phyloP scores from a whole-genome alignment of 2,329 filamentous ascomycete genomes.

The Periconia digitata region DNA sequence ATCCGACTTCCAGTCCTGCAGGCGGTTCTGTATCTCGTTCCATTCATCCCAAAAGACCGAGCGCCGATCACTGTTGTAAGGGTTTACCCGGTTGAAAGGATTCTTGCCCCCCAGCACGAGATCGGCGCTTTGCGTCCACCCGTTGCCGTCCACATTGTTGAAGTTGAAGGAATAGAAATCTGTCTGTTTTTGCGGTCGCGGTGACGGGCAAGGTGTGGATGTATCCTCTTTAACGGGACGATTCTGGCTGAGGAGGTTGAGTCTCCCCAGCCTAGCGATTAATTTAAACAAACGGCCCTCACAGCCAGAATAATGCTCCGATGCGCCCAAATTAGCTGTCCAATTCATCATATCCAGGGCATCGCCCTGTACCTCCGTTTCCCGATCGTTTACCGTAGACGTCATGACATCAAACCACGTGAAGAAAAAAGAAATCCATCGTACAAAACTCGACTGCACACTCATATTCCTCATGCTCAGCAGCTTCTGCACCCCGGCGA shows the following conservation, averaged over 20 bases:
- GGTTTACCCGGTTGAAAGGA: conserved; percentile 38
- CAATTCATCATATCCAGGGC: conserved; percentile 65
- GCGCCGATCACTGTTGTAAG: conserved; percentile 54
- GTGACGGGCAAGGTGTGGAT: conserved; percentile 36
- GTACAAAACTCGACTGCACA: conserved; percentile 65
- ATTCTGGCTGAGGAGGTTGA: conserved; percentile 80
- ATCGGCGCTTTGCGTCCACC: conserved; percentile 60
- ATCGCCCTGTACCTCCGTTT: conserved; percentile 72
- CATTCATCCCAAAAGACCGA: conserved; percentile 80
- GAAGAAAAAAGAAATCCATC: conserved; percentile 91
- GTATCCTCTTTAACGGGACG: conserved; percentile 48
- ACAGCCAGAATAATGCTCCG: conserved; percentile 86
- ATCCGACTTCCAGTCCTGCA: conserved; percentile 78
- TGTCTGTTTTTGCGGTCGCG: conserved; percentile 36
- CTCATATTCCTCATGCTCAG: conserved; percentile 71
- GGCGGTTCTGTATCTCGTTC: conserved; percentile 73
- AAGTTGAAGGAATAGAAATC: conserved; percentile 58
- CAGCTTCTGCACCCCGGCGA: conserved; percentile 90
- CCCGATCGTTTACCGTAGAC: conserved; percentile 86
- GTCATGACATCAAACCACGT: conserved; percentile 95
- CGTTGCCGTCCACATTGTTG: conserved; percentile 67
- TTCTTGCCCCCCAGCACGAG: conserved; percentile 44
- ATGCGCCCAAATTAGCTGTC: conserved; percentile 68
- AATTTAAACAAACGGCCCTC: conserved; percentile 85
- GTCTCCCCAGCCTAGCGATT: conserved; percentile 77